Percentiles rank a stretch among this genome's conserved stretches.
These are phyloP conservation scores for Sistotremastrum suecicum DNA, from an alignment of 768 basidiomycete species.

Conservation along the genomic window DNA sequence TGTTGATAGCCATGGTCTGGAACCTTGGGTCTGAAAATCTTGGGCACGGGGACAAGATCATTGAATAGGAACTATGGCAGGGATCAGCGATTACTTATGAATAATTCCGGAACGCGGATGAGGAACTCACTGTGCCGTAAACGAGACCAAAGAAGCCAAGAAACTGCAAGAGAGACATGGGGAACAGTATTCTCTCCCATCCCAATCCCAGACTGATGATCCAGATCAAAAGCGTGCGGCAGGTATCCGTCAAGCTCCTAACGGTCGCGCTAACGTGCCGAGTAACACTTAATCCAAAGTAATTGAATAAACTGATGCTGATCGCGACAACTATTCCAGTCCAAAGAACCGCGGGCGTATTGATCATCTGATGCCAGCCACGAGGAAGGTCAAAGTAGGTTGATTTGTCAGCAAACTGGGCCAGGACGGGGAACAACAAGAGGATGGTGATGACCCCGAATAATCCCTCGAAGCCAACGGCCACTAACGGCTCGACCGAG, in stretches of 20 bases:
- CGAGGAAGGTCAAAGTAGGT: slow-evolving; percentile 72
- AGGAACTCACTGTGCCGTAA: slow-evolving; percentile 67
- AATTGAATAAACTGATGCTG: slow-evolving; percentile 76
- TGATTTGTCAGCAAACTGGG: slow-evolving; percentile 34
- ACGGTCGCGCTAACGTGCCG: slow-evolving; percentile 87
- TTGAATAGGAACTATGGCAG: slow-evolving; percentile 72
- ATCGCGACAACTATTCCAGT: slow-evolving; percentile 57
- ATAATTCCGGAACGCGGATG: slow-evolving; percentile 2
- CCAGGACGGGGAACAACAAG: slow-evolving; percentile 65
- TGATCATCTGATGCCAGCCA: slow-evolving; percentile 81
- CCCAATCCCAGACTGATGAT: slow-evolving; percentile 76
- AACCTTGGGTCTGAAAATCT: slow-evolving; percentile 37
- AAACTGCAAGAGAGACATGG: slow-evolving; percentile 72
- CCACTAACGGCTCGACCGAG: slow-evolving; percentile 75
- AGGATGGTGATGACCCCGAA: slow-evolving; percentile 78
- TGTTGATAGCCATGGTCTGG: slow-evolving; percentile 7
- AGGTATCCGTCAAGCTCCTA: slow-evolving; percentile 84
- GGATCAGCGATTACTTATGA: slow-evolving; percentile 5
- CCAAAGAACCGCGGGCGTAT: slow-evolving; percentile 56
- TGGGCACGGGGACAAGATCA: slow-evolving; percentile 57
- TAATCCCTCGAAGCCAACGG: slow-evolving; percentile 89
- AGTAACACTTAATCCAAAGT: slow-evolving; percentile 87
- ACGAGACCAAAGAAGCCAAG: slow-evolving; percentile 79
- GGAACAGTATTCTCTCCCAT: slow-evolving; percentile 79
- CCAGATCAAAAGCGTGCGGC: slow-evolving; percentile 95